phyloP scores from a whole-genome alignment of 179 eudicot species.

The Kewa caespitosa region DNA sequence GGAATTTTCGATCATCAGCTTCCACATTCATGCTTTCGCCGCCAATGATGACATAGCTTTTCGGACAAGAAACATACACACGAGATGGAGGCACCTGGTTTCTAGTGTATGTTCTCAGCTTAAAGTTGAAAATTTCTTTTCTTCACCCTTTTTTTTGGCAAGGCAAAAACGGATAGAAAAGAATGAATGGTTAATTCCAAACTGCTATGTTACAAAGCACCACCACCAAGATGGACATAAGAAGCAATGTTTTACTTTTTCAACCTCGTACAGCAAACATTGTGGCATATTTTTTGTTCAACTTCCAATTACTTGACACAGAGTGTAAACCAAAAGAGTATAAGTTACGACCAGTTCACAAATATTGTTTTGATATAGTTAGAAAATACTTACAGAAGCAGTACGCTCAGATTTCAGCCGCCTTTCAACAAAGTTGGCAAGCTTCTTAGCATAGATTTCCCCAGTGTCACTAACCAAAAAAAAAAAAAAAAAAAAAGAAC shows the following conservation, averaged over 20 bases:
- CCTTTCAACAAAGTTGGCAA: conserved; percentile 88
- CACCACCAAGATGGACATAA: too few relatives aligned
- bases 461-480: conserved; percentile 66
- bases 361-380: not conserved
- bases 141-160: too few relatives aligned
- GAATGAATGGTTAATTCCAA: too few relatives aligned
- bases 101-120: too few relatives aligned
- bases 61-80: not conserved
- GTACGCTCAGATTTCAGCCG: conserved; percentile 88
- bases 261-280: too few relatives aligned
- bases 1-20: not conserved
- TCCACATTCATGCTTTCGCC: not conserved
- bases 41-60: not conserved
- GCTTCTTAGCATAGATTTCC: conserved; percentile 86
- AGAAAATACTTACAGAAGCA: conserved; percentile 78
- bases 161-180: too few relatives aligned
- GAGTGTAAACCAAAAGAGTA: not conserved
- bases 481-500: conserved; percentile 2
- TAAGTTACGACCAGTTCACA: not conserved
- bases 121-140: too few relatives aligned
- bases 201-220: too few relatives aligned
- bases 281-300: too few relatives aligned
- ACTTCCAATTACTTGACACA: not conserved
- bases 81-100: not conserved
- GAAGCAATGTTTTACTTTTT: too few relatives aligned